These are phyloP conservation scores for Backusella morwellensis DNA, from an alignment of 192 early-diverging fungal species.

Conservation along the genomic window DNA sequence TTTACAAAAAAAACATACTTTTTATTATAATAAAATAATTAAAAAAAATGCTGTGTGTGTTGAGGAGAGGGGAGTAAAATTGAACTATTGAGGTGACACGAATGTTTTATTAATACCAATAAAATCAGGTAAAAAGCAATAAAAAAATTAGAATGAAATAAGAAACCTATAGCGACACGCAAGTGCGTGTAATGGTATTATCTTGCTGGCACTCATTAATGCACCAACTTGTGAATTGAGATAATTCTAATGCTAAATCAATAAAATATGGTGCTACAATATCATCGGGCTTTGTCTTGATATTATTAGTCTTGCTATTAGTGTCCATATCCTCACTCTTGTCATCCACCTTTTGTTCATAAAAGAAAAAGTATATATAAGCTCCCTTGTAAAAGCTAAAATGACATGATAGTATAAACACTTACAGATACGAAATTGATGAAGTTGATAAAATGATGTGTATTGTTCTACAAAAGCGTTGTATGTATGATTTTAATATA, in stretches of 20 bases:
- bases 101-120: not conserved
- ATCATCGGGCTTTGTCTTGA: constrained; percentile 6
- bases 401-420: not conserved
- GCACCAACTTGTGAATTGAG: constrained; percentile 12
- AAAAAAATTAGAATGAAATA: not conserved
- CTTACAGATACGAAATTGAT: constrained; percentile 59
- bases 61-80: not conserved
- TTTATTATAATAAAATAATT: not conserved
- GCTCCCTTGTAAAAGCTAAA: not conserved
- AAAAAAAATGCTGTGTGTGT: not conserved
- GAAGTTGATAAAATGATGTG: constrained; percentile 54
- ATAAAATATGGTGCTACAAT: constrained; percentile 25
- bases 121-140: not conserved
- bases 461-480: constrained; percentile 44
- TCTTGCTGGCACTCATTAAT: not conserved
- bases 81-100: not conserved
- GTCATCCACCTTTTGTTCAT: not conserved
- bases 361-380: not conserved
- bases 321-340: not conserved
- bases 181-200: not conserved
- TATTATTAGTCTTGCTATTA: not conserved
- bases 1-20: not conserved
- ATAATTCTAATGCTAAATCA: constrained; percentile 22
- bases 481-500: not conserved
- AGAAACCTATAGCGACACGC: not conserved